Evolutionary conservation across 2,329 filamentous ascomycete genomes (phyloP).

Genomic region (Colletotrichum chlorophyti): DNA sequence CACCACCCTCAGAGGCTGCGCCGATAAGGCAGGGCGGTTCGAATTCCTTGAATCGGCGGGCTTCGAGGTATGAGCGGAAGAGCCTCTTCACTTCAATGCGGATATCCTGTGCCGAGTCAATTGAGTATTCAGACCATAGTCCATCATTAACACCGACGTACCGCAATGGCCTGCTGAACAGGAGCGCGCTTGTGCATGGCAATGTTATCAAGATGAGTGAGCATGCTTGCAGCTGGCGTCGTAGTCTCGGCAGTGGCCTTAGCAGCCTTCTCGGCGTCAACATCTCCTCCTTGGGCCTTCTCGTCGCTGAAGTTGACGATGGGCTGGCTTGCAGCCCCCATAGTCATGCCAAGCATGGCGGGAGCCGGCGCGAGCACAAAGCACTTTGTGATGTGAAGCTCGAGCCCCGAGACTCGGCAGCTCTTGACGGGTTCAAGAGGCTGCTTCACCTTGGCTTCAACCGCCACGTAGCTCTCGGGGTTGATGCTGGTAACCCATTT

Average conservation of each 20-base stretch:
- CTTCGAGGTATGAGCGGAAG: slow-evolving; percentile 37
- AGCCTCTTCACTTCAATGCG: slow-evolving; percentile 48
- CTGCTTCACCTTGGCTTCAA: slow-evolving; percentile 83
- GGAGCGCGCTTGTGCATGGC: slow-evolving; percentile 92
- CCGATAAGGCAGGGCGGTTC: slow-evolving; percentile 90
- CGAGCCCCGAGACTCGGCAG: slow-evolving; percentile 78
- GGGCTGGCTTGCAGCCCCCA: slow-evolving; percentile 61
- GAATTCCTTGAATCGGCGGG: slow-evolving; percentile 57
- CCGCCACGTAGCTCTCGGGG: slow-evolving; percentile 81
- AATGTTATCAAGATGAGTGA: slow-evolving; percentile 88
- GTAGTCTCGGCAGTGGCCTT: slow-evolving; percentile 46
- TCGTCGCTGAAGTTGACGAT: slow-evolving; percentile 67
- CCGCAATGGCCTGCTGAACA: slow-evolving; percentile 84
- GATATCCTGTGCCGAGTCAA: slow-evolving; percentile 40
- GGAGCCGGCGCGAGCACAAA: slow-evolving; percentile 76
- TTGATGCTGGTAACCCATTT: slow-evolving; percentile 83
- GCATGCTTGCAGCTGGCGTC: slow-evolving; percentile 67
- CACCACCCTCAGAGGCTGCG: slow-evolving; percentile 89
- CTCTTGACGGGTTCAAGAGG: slow-evolving; percentile 89
- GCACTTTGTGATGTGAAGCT: slow-evolving; percentile 88
- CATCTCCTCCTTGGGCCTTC: slow-evolving; percentile 43
- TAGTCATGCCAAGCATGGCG: slow-evolving; percentile 61
- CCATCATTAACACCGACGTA: slow-evolving; percentile 54
- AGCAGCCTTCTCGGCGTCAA: slow-evolving; percentile 36
- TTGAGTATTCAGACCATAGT: background rate